phyloP scores from a whole-genome alignment of 768 basidiomycete genomes.

The Gloeopeniophorella convolvens region DNA sequence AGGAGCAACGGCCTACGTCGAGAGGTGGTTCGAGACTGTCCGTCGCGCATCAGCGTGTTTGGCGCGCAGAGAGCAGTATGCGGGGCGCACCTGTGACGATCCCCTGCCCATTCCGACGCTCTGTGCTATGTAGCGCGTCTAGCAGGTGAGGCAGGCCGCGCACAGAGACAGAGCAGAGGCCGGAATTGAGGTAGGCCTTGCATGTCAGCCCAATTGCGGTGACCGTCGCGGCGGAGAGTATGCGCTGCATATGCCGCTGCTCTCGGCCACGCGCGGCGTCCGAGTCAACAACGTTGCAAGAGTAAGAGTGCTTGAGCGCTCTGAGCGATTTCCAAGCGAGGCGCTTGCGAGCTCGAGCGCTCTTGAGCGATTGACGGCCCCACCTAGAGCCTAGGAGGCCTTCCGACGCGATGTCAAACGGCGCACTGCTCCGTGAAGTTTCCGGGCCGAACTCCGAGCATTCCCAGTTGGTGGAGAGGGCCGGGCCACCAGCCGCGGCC shows the following conservation, averaged over 20 bases:
- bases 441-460: too few relatives aligned
- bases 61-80: neutral
- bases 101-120: constrained; percentile 48
- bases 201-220: constrained; percentile 66
- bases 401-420: too few relatives aligned
- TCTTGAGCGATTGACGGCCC: too few relatives aligned
- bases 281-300: too few relatives aligned
- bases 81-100: constrained; percentile 62
- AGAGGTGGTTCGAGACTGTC: constrained; percentile 88
- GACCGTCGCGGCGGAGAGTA: constrained; percentile 53
- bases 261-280: neutral
- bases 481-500: too few relatives aligned
- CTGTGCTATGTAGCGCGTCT: constrained; percentile 47
- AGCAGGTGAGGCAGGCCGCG: constrained; percentile 61
- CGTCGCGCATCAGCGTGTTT: constrained; percentile 6
- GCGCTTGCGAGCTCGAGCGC: too few relatives aligned
- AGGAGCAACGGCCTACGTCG: constrained; percentile 52
- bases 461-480: too few relatives aligned
- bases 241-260: constrained; percentile 11
- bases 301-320: too few relatives aligned
- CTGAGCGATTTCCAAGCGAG: too few relatives aligned
- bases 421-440: too few relatives aligned
- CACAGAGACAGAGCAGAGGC: constrained; percentile 62
- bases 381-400: too few relatives aligned
- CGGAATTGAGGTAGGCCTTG: constrained; percentile 68